Conservation (phyloP, 306 rosid genomes). For the Acacia confusa region DNA sequence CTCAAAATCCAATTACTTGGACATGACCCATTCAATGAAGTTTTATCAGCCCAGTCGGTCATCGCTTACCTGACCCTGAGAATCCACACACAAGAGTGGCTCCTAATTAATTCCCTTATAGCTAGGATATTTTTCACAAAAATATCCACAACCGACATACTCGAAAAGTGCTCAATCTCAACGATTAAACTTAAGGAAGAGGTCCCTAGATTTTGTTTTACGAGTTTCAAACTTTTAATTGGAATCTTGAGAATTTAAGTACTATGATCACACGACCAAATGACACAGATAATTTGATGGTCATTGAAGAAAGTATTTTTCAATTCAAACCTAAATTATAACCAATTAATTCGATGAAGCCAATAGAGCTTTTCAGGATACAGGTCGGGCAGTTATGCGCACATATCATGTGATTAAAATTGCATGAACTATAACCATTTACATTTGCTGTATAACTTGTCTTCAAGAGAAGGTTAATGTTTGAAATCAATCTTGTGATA, state of each 20-base stretch:
- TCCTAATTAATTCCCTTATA: no score
- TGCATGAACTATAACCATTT: no score
- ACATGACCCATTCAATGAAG: no score
- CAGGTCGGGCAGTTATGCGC: neutral
- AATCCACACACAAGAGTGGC: no score
- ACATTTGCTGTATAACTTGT: no score
- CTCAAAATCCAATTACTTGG: no score
- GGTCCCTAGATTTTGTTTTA: neutral
- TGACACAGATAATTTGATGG: neutral
- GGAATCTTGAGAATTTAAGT: neutral
- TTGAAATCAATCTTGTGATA: neutral
- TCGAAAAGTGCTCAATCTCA: neutral
- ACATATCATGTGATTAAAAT: neutral
- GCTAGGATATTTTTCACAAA: no score
- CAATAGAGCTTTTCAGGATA: neutral
- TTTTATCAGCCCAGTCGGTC: no score
- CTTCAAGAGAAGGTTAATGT: no score
- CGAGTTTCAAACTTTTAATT: neutral
- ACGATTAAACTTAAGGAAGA: neutral
- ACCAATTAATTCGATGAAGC: neutral
- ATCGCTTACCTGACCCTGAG: no score
- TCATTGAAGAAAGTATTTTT: neutral
- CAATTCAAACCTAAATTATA: constrained; percentile 3
- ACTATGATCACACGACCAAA: neutral
- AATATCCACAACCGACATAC: no score